These are phyloP conservation scores for Arbutus unedo DNA, from an alignment of 148 eudicot genomes.

Conservation along the genomic window DNA sequence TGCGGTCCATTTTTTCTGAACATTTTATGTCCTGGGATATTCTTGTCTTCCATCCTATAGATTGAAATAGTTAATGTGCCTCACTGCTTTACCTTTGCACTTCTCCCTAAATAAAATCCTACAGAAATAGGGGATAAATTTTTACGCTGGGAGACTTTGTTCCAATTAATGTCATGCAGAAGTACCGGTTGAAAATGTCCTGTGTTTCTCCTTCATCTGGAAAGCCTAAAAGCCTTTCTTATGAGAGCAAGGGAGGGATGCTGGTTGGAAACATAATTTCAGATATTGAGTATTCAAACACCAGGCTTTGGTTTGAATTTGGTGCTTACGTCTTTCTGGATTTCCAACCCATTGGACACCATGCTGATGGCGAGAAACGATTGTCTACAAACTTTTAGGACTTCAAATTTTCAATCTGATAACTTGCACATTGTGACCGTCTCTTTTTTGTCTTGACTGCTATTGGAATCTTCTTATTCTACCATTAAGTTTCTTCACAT, in stretches of 20 bases:
- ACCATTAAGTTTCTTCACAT: background rate
- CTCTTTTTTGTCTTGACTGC: background rate
- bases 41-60: background rate
- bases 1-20: background rate
- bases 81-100: background rate
- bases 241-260: background rate
- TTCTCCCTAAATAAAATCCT: background rate
- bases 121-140: background rate
- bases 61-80: background rate
- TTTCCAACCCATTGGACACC: background rate
- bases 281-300: background rate
- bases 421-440: background rate
- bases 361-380: background rate
- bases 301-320: background rate
- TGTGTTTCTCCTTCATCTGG: background rate
- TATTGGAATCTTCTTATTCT: background rate
- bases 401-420: background rate
- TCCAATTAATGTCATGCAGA: background rate
- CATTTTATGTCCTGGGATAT: background rate
- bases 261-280: background rate
- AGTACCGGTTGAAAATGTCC: background rate
- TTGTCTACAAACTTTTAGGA: background rate
- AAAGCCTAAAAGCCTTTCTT: background rate
- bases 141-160: background rate
- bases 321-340: background rate